Percentiles rank a stretch among this genome's conserved stretches.
Evolutionary conservation across 2,329 filamentous ascomycete species (phyloP).

Genomic region (Cryphonectria nitschkei): DNA sequence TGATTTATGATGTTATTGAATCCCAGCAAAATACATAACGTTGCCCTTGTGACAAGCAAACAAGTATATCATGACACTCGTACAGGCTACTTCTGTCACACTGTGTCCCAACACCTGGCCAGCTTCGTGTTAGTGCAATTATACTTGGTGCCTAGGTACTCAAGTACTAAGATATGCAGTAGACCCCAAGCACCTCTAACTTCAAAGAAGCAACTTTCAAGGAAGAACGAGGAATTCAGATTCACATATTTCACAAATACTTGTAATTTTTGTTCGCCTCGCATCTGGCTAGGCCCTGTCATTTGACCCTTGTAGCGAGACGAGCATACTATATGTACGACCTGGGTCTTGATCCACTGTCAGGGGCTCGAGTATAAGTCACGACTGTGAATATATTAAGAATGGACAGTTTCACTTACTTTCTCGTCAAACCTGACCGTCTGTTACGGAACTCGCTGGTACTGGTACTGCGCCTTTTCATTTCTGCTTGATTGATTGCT

Average conservation of each 20-base stretch:
- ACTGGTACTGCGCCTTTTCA: neutral
- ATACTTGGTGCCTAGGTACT: too few relatives aligned
- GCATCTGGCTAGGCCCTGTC: neutral
- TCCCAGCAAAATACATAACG: neutral
- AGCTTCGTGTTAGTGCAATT: neutral
- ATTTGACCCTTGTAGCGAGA: neutral
- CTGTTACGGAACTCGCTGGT: neutral
- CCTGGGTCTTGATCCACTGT: neutral
- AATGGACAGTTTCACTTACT: neutral
- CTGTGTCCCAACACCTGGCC: too few relatives aligned
- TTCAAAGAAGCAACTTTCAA: neutral
- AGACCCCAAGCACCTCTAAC: neutral
- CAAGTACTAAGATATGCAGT: neutral
- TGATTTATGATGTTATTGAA: neutral
- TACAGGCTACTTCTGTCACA: slow-evolving; percentile 2
- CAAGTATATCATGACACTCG: neutral
- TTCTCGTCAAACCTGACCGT: neutral
- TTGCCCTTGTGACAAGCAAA: neutral
- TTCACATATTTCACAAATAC: neutral
- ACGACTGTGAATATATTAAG: neutral
- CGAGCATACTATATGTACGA: neutral
- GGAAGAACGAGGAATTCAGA: neutral
- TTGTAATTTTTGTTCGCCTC: neutral
- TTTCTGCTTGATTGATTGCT: neutral
- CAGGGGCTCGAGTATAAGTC: neutral